Evolutionary conservation across 495 filamentous ascomycete species (phyloP), one percentile per base, ranked within the genome.

Genomic region (Penicillium ucsense): DNA sequence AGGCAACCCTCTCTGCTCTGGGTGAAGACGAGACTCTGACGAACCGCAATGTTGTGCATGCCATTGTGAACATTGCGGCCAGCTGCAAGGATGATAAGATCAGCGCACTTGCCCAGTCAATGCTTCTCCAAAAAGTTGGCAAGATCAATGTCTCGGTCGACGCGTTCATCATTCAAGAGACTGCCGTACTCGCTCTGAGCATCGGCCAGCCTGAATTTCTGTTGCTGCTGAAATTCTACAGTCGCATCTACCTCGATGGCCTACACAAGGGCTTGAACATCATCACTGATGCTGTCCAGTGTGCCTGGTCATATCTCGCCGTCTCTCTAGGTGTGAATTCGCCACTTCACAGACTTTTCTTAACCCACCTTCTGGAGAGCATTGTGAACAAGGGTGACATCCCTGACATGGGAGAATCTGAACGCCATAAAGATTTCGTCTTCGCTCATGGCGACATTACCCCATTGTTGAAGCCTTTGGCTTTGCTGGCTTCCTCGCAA

Each of bases 51-150:
- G 81, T 95, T 31, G 81, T 96, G 32, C 85, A 94, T 57, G 85
- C 90, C 5, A 91, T 97, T 51, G 89, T 91, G 51, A 82, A 80
- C 31, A 86, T 97, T 56, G 88, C 94, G 1, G 82, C 72, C 33
- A 79, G 75, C 46, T 89, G 83, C 61, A 77, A 83, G 38, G 90
- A 98, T 51, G 81, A 88, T 34, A 94, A 95, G 65, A 92, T 97
- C 39, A 91, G 83, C 27, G 94, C 91, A 8, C 73, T 98, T 45
- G 89, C 89, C n/a, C 85, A 94, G 56, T 91, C 89, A 4, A 96
- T 97, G 85, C 77, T 98, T 11, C 67, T 95, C 6, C 92, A 97
- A 56, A 94, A 97, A 61, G 79, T 96, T 52, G 82, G 84, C 6
- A 91, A 89, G 57, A 74, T 95, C 35, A 90, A 77, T 57, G 67